Evolutionary conservation across 2,329 filamentous ascomycete genomes (phyloP), one percentile per base, ranked within the genome.

Genomic region (Atkinsonella hypoxylon): DNA sequence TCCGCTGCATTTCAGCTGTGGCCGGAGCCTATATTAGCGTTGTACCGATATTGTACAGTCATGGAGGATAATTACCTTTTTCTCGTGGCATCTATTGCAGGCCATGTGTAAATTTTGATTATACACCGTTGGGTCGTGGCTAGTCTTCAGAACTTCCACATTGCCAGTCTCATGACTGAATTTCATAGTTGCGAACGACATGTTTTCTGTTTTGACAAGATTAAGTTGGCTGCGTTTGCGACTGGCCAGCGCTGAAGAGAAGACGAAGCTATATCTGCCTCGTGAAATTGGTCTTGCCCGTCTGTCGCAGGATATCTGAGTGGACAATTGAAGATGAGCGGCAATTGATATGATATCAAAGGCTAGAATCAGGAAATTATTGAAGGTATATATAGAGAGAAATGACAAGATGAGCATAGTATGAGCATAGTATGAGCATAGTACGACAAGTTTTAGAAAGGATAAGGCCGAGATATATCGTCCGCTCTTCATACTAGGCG

Each of bases 51-150:
- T 13, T 11, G 26, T 26, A 26, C 1, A 26, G 26, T 26, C 15
- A 36, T 36, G 34, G 34, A 10, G 34, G 34, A 12, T 15, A 15
- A 36, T 36, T 36, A 68, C 67, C 61, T 69, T 69, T 50, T 69
- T 69, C 55, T 66, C 63, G 45, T 69, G 65, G 47, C 67, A 69
- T 30, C 65, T 58, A 45, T 67, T 62, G 56, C 67, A 69, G 2
- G 67, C 67, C 53, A 68, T 65, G 53, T 69, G 67, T 47, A 62
- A 62, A 53, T 63, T 69, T 10, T 66, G 67, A 66, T 65, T 26
- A 65, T 65, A 54, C 66, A 22, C 34, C 31, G n/a, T 57, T 47
- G 65, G 67, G 48, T 69, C 66, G 49, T 63, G 66, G 32, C 64
- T 62, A 17, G 59, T 61, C 39, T 67, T 61, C 47, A 69, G 55